Percentiles rank a stretch among this genome's conserved stretches.
Conservation (phyloP, 1,284 basidiomycete species). For the Puccinia polysora region DNA sequence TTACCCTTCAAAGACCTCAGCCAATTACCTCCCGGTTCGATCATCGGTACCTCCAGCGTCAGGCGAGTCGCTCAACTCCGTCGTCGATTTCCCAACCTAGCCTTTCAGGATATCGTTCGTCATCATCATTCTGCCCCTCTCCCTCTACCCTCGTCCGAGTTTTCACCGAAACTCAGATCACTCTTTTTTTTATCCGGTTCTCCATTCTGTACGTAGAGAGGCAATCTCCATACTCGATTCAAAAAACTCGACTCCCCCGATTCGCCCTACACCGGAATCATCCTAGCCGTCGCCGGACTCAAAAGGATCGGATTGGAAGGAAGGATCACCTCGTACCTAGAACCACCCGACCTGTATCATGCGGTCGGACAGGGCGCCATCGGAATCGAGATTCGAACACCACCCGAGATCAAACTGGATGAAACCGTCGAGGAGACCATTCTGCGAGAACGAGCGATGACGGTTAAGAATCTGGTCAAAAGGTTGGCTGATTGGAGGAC, state of each 20-base stretch:
- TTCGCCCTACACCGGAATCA: slow-evolving; percentile 79
- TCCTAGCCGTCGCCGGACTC: slow-evolving; percentile 90
- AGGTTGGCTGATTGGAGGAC: slow-evolving; percentile 70
- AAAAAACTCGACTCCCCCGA: slow-evolving; percentile 81
- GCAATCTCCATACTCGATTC: slow-evolving; percentile 65
- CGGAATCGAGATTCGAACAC: slow-evolving; percentile 73
- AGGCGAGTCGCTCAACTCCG: slow-evolving; percentile 85
- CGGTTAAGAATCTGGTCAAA: slow-evolving; percentile 63
- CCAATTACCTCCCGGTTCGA: slow-evolving; percentile 79
- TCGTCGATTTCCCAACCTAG: slow-evolving; percentile 70
- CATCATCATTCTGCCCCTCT: too few relatives aligned
- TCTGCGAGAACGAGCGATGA: slow-evolving; percentile 45
- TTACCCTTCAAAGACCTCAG: slow-evolving; percentile 69
- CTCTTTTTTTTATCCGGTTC: slow-evolving; percentile 2
- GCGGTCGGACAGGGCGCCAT: slow-evolving; percentile 94
- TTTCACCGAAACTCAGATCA: background rate
- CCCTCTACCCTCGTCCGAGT: background rate
- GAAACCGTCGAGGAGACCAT: slow-evolving; percentile 43
- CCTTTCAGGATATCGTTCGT: slow-evolving; percentile 85
- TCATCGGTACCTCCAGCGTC: slow-evolving; percentile 91
- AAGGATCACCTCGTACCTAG: slow-evolving; percentile 73
- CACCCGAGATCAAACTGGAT: slow-evolving; percentile 58
- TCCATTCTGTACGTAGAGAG: slow-evolving; percentile 48
- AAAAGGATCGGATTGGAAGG: slow-evolving; percentile 65
- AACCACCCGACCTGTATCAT: slow-evolving; percentile 70